Evolutionary conservation across 2,329 filamentous ascomycete species (phyloP).

Genomic region (Pestalotiopsis sp.): DNA sequence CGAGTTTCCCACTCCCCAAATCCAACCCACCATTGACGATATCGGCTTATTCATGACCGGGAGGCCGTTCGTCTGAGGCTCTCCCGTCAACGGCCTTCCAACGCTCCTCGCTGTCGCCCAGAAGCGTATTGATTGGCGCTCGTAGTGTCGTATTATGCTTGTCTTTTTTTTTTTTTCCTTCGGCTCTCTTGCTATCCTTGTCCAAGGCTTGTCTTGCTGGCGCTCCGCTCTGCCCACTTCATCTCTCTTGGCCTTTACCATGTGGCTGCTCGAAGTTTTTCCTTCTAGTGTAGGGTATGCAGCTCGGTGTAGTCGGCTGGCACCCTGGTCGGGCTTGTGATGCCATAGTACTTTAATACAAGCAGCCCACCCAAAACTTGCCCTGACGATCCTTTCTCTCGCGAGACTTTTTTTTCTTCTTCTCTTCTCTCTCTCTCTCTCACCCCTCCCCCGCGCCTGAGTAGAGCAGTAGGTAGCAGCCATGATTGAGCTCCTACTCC

Average conservation of each 20-base stretch:
- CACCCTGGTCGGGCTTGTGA: background rate
- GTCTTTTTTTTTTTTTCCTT: background rate
- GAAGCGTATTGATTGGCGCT: too few species aligned
- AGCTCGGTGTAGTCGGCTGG: background rate
- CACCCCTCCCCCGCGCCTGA: background rate
- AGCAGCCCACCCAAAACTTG: background rate
- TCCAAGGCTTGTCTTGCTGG: background rate
- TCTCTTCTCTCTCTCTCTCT: background rate
- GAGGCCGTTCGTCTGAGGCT: background rate
- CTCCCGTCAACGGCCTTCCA: background rate
- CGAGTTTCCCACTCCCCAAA: background rate
- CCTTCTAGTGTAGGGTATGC: too few species aligned
- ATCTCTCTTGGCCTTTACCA: background rate
- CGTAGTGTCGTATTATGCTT: too few species aligned
- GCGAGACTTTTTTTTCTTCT: background rate
- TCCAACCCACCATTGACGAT: background rate
- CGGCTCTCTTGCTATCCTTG: background rate
- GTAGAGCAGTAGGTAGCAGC: background rate
- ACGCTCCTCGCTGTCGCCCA: background rate
- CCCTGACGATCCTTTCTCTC: background rate
- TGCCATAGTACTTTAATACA: background rate
- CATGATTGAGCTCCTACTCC: constrained; percentile 1
- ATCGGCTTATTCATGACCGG: background rate
- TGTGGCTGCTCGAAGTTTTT: background rate
- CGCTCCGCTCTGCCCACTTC: background rate